A percentile compares a stretch with the other conserved stretches of the same genome.
Evolutionary conservation across 2,329 filamentous ascomycete species (phyloP).

Genomic region (Ampelomyces quisqualis): DNA sequence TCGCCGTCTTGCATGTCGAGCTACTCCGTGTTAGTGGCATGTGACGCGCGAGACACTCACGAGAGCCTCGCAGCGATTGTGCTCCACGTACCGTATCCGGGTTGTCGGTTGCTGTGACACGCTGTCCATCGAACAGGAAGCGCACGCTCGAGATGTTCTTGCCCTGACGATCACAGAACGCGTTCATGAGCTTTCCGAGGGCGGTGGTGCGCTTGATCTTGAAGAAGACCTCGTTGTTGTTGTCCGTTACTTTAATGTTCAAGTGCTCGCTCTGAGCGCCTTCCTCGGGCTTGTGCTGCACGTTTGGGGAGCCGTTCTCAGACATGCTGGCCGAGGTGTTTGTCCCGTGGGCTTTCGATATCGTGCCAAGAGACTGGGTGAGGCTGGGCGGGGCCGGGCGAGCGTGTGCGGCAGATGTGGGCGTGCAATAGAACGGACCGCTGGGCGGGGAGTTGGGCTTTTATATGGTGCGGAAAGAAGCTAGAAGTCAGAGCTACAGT

Average conservation of each 20-base stretch:
- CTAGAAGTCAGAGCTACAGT: conserved; percentile 19
- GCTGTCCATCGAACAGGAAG: conserved; percentile 94
- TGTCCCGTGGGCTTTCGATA: conserved; percentile 5
- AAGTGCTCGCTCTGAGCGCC: conserved; percentile 71
- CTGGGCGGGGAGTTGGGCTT: conserved; percentile 22
- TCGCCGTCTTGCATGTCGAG: conserved; percentile 97
- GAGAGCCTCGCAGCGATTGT: background rate
- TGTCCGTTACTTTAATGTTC: conserved; percentile 99
- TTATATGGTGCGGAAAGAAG: conserved; percentile 22
- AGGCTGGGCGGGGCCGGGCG: conserved; percentile 11
- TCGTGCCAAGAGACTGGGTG: conserved; percentile 1
- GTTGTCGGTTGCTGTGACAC: conserved; percentile 85
- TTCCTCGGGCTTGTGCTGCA: conserved; percentile 49
- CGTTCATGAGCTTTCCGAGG: conserved; percentile 96
- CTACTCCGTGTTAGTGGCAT: conserved; percentile 54
- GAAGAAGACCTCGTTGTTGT: conserved; percentile 99
- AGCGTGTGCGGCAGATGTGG: conserved; percentile 17
- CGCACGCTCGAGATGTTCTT: conserved; percentile 82
- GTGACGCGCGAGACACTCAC: background rate
- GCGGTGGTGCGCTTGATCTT: conserved; percentile 98
- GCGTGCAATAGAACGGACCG: conserved; percentile 28
- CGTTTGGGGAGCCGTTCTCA: conserved; percentile 45
- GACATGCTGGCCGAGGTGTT: conserved; percentile 37
- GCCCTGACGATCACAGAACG: conserved; percentile 94
- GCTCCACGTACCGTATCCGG: conserved; percentile 76